Base-by-base conservation (phyloP, 2,329 filamentous ascomycete species). In the Calonectria pseudoturangicola region DNA sequence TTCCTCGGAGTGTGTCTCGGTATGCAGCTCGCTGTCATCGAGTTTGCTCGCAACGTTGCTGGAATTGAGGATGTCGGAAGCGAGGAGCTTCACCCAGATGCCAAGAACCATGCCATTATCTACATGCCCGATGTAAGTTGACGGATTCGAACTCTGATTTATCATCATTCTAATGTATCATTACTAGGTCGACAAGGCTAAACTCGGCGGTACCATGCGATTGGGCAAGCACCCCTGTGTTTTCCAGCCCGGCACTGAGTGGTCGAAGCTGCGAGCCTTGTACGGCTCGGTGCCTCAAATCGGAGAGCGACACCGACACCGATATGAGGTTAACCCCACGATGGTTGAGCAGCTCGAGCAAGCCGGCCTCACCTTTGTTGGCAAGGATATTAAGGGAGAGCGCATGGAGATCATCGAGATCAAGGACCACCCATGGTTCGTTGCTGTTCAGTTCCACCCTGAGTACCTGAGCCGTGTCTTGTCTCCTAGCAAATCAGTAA, bases 1-100 rank as follows among this genome's bases (percentile, higher is more conserved):
- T 98, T 93, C 85, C 89, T 98, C 0, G 97, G 97, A 72, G 93
- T 98, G 75, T 98, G 96, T 82, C 88, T 98, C 27, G 95, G 95
- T 70, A 95, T 98, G 92, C 97, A 98, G 83, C 90, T 98, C 60
- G 95, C 96, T 25, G 95, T 98, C 60, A 94, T 98, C 77, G 96
- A 98, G 84, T 95, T 92, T 79, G 95, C 95, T 2, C 92, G 95
- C 51, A 92, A 95, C 76, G 87, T 96, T 28, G 39, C 25, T 18
- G 90, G 90, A 33, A 88, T 95, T 74, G 79, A 86, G 41, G 82
- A 86, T 12, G 90, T 90, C 33, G 88, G 86, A 4, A 90, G 88
- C 10, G 90, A 91, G 76, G 91, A 92, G 80, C 87, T 92, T 39
- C 78, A 87, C 56, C 82, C 88, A 28, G 81, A 86, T 3, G 89